phyloP scores from a whole-genome alignment of 2,329 filamentous ascomycete genomes.

The Monosporascus sp. region DNA sequence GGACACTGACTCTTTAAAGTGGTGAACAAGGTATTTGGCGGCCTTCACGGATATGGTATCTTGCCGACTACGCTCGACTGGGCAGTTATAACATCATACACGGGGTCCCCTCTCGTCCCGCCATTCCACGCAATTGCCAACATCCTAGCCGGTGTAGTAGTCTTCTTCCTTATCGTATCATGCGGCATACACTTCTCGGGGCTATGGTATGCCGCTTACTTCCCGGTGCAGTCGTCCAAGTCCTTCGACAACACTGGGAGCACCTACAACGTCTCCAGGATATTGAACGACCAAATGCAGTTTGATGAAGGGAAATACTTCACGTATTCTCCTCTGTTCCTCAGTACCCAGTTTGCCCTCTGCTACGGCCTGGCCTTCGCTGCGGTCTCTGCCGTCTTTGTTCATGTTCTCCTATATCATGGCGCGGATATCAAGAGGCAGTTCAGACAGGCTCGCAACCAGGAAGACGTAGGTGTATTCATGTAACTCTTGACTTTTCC shows the following conservation, averaged over 20 bases:
- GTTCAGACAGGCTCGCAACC: conserved; percentile 48
- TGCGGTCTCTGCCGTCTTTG: conserved; percentile 56
- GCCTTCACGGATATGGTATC: conserved; percentile 54
- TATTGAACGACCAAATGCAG: conserved; percentile 50
- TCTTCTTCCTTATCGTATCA: conserved; percentile 54
- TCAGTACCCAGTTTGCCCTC: conserved; percentile 57
- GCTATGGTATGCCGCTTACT: conserved; percentile 52
- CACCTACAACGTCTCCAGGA: conserved; percentile 55
- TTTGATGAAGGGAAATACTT: conserved; percentile 59
- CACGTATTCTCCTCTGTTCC: conserved; percentile 60
- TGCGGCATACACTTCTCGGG: conserved; percentile 56
- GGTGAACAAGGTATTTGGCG: conserved; percentile 63
- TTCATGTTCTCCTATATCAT: conserved; percentile 53
- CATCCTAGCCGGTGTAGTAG: conserved; percentile 47
- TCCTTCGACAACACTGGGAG: conserved; percentile 61
- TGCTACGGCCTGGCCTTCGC: conserved; percentile 63
- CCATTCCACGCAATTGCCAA: conserved; percentile 59
- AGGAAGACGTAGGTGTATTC: conserved; percentile 41
- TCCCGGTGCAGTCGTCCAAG: conserved; percentile 56
- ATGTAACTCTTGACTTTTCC: neutral
- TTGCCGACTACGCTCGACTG: conserved; percentile 65
- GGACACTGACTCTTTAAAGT: conserved; percentile 18
- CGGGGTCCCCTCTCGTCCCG: conserved; percentile 52
- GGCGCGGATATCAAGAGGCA: conserved; percentile 51
- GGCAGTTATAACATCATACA: conserved; percentile 54